Evolutionary conservation across 129 eudicot species (phyloP).

Genomic region (Helianthus tuberosus): DNA sequence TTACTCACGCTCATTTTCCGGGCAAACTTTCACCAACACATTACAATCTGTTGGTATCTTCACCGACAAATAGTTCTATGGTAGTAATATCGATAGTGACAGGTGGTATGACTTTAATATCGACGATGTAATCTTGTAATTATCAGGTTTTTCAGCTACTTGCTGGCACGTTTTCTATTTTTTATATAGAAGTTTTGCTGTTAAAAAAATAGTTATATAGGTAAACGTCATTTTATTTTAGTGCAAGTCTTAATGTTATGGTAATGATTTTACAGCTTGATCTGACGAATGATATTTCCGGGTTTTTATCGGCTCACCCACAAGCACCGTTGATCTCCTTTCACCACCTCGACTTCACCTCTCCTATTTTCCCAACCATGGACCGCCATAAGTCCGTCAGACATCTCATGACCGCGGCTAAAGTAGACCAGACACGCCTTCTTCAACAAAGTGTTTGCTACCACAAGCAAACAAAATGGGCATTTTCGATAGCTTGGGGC

Average conservation of each 20-base stretch:
- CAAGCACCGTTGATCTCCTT: constrained; percentile 45
- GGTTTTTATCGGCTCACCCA: constrained; percentile 47
- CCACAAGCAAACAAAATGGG: constrained; percentile 35
- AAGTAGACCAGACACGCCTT: constrained; percentile 39
- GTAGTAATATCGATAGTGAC: no score
- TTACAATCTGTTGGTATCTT: no score
- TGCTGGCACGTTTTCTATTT: no score
- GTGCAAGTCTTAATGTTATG: not conserved
- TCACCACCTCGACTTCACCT: constrained; percentile 46
- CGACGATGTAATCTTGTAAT: no score
- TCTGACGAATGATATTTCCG: constrained; percentile 43
- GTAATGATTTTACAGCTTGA: constrained; percentile 33
- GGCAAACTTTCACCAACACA: no score
- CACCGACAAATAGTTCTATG: no score
- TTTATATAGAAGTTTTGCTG: no score
- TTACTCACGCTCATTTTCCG: no score
- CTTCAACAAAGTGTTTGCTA: constrained; percentile 48
- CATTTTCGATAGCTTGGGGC: constrained; percentile 46
- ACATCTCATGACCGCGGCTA: constrained; percentile 41
- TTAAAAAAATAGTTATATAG: no score
- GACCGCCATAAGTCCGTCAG: constrained; percentile 33
- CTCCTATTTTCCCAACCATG: constrained; percentile 39
- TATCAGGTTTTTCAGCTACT: no score
- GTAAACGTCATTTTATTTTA: no score
- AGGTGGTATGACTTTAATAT: no score